Evolutionary conservation across 257 asterid genomes (phyloP).

Genomic region (Ajuga chamaepitys): DNA sequence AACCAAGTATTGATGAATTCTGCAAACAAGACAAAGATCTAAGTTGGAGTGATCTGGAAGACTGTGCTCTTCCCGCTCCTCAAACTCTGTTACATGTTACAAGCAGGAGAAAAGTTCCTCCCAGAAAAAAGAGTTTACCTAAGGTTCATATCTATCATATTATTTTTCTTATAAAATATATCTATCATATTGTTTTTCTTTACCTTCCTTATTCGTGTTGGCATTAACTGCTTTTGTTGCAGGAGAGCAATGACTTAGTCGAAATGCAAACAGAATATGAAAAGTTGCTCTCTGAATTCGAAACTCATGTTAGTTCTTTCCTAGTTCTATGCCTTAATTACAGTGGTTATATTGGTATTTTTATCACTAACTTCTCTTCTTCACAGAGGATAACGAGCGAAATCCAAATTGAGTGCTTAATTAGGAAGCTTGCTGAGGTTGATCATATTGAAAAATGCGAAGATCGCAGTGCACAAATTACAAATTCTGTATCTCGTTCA

Average conservation of each 20-base stretch:
- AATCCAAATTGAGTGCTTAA: constrained; percentile 55
- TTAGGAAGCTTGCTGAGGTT: constrained; percentile 53
- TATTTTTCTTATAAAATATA: no score
- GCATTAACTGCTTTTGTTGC: constrained; percentile 24
- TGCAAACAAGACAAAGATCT: constrained; percentile 33
- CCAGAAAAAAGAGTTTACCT: constrained; percentile 54
- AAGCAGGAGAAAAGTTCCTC: constrained; percentile 64
- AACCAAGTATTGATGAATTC: constrained; percentile 27
- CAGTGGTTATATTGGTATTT: constrained; percentile 2
- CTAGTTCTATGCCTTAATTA: constrained; percentile 10
- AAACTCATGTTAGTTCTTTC: constrained; percentile 64
- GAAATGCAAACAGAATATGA: constrained; percentile 60
- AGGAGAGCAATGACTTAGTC: constrained; percentile 48
- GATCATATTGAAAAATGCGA: constrained; percentile 33
- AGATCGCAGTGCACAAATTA: constrained; percentile 23
- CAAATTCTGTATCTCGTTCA: constrained; percentile 20
- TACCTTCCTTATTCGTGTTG: background rate
- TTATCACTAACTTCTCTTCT: constrained; percentile 13
- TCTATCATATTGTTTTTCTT: background rate
- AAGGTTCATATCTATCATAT: constrained; percentile 38
- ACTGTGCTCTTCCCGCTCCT: constrained; percentile 54
- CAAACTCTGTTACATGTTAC: constrained; percentile 74
- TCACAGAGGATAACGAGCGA: constrained; percentile 57
- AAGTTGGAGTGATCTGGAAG: constrained; percentile 28
- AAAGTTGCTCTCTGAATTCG: constrained; percentile 57